Evolutionary conservation across 2,329 filamentous ascomycete genomes (phyloP).

Genomic region (Ceratocystis albifundus): DNA sequence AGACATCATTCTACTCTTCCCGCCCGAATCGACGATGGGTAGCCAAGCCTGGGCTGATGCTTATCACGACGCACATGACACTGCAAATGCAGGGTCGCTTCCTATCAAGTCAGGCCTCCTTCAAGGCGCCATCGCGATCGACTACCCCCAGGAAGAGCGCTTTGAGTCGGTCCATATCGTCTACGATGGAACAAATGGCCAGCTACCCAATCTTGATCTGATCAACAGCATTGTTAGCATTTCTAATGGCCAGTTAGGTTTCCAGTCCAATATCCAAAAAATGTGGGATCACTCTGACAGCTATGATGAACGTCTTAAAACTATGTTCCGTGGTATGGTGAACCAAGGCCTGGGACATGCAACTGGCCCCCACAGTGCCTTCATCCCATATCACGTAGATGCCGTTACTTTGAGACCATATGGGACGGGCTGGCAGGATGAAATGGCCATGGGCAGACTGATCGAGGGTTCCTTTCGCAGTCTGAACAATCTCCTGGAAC

Average conservation of each 20-base stretch:
- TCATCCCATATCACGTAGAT: conserved; percentile 96
- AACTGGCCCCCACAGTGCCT: conserved; percentile 83
- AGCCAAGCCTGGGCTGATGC: conserved; percentile 96
- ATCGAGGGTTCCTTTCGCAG: conserved; percentile 86
- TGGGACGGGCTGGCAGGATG: conserved; percentile 92
- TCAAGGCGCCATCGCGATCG: conserved; percentile 85
- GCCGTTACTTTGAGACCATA: conserved; percentile 86
- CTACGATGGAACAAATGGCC: conserved; percentile 92
- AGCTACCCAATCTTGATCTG: conserved; percentile 87
- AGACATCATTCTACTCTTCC: conserved; percentile 86
- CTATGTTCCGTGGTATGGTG: conserved; percentile 85
- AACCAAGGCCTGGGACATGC: conserved; percentile 82
- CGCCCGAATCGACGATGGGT: conserved; percentile 78
- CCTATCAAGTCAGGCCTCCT: conserved; percentile 86
- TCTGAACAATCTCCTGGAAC: conserved; percentile 90
- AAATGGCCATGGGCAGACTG: conserved; percentile 85
- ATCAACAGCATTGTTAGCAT: conserved; percentile 89
- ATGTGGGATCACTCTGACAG: conserved; percentile 73
- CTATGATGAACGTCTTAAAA: conserved; percentile 71
- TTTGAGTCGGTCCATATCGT: conserved; percentile 85
- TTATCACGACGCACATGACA: conserved; percentile 81
- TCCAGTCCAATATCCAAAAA: conserved; percentile 69
- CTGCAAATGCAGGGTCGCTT: conserved; percentile 57
- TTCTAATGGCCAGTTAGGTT: conserved; percentile 83
- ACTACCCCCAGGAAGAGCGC: conserved; percentile 73